These are phyloP conservation scores for Chenopodium quinoa DNA, from an alignment of 148 eudicot species.

Conservation along the genomic window DNA sequence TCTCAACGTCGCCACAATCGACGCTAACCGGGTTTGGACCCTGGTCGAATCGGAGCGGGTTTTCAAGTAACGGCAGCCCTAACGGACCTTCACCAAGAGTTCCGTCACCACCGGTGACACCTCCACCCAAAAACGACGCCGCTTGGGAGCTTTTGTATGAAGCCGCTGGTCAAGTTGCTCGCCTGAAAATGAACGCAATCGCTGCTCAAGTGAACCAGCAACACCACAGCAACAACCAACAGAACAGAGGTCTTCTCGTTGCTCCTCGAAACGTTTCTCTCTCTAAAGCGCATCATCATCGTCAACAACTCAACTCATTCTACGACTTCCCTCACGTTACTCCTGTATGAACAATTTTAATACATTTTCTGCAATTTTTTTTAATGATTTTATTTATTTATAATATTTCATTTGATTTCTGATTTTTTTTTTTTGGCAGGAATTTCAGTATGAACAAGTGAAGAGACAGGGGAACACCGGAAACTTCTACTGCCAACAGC, in stretches of 20 bases:
- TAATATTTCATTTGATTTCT: neutral
- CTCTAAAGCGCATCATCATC: neutral
- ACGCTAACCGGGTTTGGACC: conserved; percentile 42
- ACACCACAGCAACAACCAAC: conserved; percentile 8
- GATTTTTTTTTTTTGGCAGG: conserved; percentile 21
- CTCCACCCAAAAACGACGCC: conserved; percentile 32
- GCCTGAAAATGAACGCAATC: conserved; percentile 44
- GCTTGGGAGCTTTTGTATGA: conserved; percentile 51
- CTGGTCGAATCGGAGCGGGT: conserved; percentile 35
- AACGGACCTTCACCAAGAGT: conserved; percentile 44
- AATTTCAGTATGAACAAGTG: conserved; percentile 28
- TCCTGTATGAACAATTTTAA: conserved; percentile 4
- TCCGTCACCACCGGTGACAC: conserved; percentile 42
- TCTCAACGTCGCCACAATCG: conserved; percentile 66
- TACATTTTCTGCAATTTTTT: neutral
- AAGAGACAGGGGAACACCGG: conserved; percentile 23
- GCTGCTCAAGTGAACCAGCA: conserved; percentile 27
- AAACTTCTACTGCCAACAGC: conserved; percentile 24
- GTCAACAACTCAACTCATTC: conserved; percentile 13
- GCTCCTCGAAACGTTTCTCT: conserved; percentile 18
- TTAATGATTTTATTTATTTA: too few species aligned
- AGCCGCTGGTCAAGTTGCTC: conserved; percentile 56
- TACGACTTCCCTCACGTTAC: conserved; percentile 10
- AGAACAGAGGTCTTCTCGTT: conserved; percentile 18
- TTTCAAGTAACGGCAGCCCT: conserved; percentile 39